Evolutionary conservation across 2,329 filamentous ascomycete genomes (phyloP).

Genomic region (Neophaeococcomyces aloes): DNA sequence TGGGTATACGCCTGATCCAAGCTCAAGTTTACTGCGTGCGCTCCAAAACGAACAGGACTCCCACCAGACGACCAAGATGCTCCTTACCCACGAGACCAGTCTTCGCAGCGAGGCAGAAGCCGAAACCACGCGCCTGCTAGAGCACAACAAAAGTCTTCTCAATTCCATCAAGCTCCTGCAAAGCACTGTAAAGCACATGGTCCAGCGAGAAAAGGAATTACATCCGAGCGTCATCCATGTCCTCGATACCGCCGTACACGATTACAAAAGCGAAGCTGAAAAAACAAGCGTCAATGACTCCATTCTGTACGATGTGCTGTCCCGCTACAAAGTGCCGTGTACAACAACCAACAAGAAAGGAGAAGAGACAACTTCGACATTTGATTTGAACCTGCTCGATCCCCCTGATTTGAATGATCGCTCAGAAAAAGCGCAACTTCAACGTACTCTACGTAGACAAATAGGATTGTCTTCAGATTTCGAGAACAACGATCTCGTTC

Average conservation of each 20-base stretch:
- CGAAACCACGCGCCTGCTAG: constrained; percentile 8
- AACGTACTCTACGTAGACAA: constrained; percentile 15
- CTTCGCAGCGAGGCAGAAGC: constrained; percentile 8
- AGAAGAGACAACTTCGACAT: constrained; percentile 5
- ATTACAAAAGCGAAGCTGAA: neutral
- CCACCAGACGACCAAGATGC: constrained; percentile 13
- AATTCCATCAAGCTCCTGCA: constrained; percentile 14
- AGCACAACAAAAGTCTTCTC: constrained; percentile 13
- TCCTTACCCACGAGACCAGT: constrained; percentile 11
- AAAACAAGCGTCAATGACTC: neutral
- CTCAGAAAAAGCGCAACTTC: constrained; percentile 9
- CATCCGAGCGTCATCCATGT: neutral
- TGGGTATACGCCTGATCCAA: neutral
- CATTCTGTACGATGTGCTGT: constrained; percentile 5
- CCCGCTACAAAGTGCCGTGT: constrained; percentile 3
- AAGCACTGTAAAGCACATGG: constrained; percentile 16
- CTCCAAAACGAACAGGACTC: constrained; percentile 18
- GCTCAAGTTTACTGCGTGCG: constrained; percentile 10
- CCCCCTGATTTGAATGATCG: constrained; percentile 6
- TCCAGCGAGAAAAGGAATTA: constrained; percentile 5
- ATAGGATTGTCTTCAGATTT: neutral
- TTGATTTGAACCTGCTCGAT: constrained; percentile 13
- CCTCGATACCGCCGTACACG: neutral
- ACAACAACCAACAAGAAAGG: constrained; percentile 1
- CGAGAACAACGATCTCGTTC: neutral